Percentiles rank a stretch among this genome's conserved stretches.
Evolutionary conservation across 2,329 filamentous ascomycete species (phyloP).

Genomic region (Pestalotiopsis sp.): DNA sequence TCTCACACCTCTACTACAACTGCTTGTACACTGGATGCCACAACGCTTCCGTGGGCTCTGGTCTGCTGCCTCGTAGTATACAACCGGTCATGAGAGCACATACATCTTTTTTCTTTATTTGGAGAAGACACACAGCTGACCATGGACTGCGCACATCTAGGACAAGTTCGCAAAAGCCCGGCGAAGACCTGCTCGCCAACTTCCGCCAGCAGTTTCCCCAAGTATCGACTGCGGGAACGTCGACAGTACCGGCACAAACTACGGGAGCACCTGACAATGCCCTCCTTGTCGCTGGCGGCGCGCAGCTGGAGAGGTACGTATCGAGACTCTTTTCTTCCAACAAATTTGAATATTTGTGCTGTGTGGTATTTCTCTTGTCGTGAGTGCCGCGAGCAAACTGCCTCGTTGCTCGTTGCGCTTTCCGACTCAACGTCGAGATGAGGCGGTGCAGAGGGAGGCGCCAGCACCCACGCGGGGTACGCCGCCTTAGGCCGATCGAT

Average conservation of each 20-base stretch:
- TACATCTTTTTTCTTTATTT: too few relatives aligned
- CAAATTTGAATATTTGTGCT: slow-evolving; percentile 12
- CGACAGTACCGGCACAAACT: slow-evolving; percentile 43
- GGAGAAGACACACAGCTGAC: neutral
- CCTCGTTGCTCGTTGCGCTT: neutral
- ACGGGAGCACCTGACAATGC: slow-evolving; percentile 35
- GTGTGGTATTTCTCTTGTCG: neutral
- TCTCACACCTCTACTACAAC: neutral
- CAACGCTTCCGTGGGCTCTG: neutral
- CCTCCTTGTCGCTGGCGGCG: slow-evolving; percentile 25
- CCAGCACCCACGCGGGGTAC: slow-evolving; percentile 29
- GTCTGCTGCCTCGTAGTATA: too few relatives aligned
- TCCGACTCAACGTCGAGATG: slow-evolving; percentile 12
- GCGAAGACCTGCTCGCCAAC: slow-evolving; percentile 79
- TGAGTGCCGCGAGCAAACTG: neutral
- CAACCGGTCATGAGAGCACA: too few relatives aligned
- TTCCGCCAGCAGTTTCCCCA: slow-evolving; percentile 86
- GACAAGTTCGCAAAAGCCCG: slow-evolving; percentile 82
- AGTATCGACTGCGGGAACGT: slow-evolving; percentile 55
- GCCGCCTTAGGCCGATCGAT: slow-evolving; percentile 11
- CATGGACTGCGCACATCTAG: slow-evolving; percentile 39
- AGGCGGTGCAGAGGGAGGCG: slow-evolving; percentile 24
- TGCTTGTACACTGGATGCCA: neutral
- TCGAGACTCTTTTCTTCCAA: slow-evolving; percentile 11
- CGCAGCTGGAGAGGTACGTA: slow-evolving; percentile 28